Base-by-base conservation (phyloP, 78 protist species). In the Mastigamoeba balamuthi region DNA sequence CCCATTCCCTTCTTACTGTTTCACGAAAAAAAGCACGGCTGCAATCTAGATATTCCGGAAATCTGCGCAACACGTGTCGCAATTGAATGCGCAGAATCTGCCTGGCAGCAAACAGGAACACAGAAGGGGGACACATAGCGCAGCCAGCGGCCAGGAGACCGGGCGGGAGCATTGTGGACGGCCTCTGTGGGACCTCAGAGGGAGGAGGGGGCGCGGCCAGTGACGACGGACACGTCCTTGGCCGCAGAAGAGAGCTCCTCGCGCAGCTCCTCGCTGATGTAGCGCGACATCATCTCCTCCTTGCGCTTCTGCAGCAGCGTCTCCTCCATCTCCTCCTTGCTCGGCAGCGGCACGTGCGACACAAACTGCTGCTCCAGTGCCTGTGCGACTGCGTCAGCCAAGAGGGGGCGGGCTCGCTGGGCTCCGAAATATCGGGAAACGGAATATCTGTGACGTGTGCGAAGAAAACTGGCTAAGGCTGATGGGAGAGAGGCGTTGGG, bases 311-410 rank as follows among this genome's bases (percentile, higher is more conserved):
- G 44, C 6, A 81, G 40, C 23, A 86, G 10, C 17, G 68, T 35
- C 43, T 71, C 43, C 39, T 86, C 81, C 5, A 88, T 79, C 9
- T 84, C 89, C 10, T 30, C 28, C 8, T 58, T 41, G 1, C 74
- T 39, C 3, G 88, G 88, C 25, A 84, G 39, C 6, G 68, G 48
- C 6, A 70, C 83, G 63, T 81, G 82, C n/a, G 78, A 66, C 28
- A 48, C 72, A 42, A 65, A 74, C 33, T 1, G 5, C 5, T 2
- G 29, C 48, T 28, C 39, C 52, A 6, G 6, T 4, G 6, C 9
- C 17, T 38, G 29, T 10, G 0, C 48, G 10, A 29, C 28, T 5
- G 33, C 69, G 6, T n/a, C 65, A 0, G 2, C 37, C 23, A 28
- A 3, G 36, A 0, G n/a, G n/a, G n/a, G n/a, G n/a, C n/a, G n/a